Conservation (phyloP, 805 yeast genomes). For the Sugiyamaella marilandica region DNA sequence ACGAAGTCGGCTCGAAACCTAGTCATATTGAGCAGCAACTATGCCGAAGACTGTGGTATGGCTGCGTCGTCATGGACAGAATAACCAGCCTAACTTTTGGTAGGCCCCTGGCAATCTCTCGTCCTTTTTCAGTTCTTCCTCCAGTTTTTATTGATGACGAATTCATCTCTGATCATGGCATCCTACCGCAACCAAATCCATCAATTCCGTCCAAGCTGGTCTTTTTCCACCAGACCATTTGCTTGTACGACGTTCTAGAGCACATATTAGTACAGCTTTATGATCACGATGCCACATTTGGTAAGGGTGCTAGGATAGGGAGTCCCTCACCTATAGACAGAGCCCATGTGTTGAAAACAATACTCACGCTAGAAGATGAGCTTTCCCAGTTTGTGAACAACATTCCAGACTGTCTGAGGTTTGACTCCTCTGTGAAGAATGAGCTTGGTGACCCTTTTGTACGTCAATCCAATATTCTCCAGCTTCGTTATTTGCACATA, state of each 20-base stretch:
- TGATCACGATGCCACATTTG: not conserved
- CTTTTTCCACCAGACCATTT: constrained; percentile 20
- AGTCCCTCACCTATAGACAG: not conserved
- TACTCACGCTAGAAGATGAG: constrained; percentile 1
- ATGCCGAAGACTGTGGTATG: constrained; percentile 26
- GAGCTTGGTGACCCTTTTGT: not conserved
- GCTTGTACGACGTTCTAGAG: constrained; percentile 21
- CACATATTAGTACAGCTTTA: constrained; percentile 14
- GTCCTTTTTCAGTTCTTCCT: constrained; percentile 6
- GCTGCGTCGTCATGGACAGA: constrained; percentile 26
- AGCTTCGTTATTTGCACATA: constrained; percentile 6
- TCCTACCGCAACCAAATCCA: constrained; percentile 6
- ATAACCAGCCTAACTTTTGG: constrained; percentile 26
- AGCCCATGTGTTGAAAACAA: not conserved
- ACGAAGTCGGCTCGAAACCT: constrained; percentile 14
- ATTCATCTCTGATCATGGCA: constrained; percentile 16
- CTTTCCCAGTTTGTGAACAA: not conserved
- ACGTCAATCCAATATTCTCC: constrained; percentile 8
- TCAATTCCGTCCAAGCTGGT: constrained; percentile 17
- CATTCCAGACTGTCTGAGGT: not conserved
- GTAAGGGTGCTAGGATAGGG: not conserved
- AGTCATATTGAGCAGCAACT: constrained; percentile 22
- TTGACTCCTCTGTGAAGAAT: not conserved
- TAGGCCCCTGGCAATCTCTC: constrained; percentile 23
- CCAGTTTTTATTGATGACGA: constrained; percentile 25